Evolutionary conservation across 2,329 filamentous ascomycete species (phyloP), one percentile per base, ranked within the genome.

Genomic region (Colletotrichum sp.): DNA sequence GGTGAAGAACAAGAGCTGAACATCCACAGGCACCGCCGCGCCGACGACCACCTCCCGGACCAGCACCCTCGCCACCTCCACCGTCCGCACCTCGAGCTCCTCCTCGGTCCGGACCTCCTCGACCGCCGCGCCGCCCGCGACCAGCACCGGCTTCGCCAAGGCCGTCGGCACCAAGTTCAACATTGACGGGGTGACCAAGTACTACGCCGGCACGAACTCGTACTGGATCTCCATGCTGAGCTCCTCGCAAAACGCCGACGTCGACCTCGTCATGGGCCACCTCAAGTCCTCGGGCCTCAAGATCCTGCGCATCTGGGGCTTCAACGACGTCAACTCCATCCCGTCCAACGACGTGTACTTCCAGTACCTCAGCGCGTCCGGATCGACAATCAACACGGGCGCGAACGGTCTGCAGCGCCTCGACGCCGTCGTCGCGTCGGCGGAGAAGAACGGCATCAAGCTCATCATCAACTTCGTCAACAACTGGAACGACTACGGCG

Each of bases 401-500:
- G 80, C 86, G 16, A 86, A 93, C 78, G 92, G 93, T 2, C 88
- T 94, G 4, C 88, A 92, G 82, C 78, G 79, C 7, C 88, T 94
- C 8, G 93, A 94, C 78, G 90, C 90, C 65, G 91, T 94, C 2
- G 92, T 94, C 64, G 81, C 87, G 28, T 86, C 89, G 0, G 92
- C 92, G 3, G 91, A 92, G 82, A 85, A 86, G 58, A 86, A 90
- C 71, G 90, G 89, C 6, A 87, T 94, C 79, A 93, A 93, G 81
- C 84, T 94, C 16, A 92, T 94, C 77, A 89, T 92, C 81, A 90
- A 91, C 78, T 91, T 93, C 43, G 90, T 93, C 61, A 94, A 94
- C 83, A 92, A 94, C 83, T 94, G 92, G 74, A 85, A 85, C 57
- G 92, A 94, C 79, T 93, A 92, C 36, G 93, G 92, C 21, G 92